A percentile compares a stretch with the other conserved stretches of the same genome.
Evolutionary conservation across 2,329 filamentous ascomycete genomes (phyloP).

Genomic region (Trichoderma guizhouense): DNA sequence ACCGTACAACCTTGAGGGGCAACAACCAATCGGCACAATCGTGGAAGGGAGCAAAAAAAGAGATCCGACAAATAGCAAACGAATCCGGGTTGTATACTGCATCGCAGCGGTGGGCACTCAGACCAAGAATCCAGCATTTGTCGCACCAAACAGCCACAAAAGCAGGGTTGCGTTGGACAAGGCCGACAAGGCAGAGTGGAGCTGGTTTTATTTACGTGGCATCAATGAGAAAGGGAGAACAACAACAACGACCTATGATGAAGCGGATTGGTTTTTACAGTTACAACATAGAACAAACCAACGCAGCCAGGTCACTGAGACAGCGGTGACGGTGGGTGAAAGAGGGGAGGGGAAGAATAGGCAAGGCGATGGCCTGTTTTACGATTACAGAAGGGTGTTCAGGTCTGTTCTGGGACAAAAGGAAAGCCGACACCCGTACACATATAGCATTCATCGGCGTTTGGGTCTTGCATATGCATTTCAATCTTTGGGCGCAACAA

Average conservation of each 20-base stretch:
- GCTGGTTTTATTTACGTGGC: constrained; percentile 1
- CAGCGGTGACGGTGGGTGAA: background rate
- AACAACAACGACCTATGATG: background rate
- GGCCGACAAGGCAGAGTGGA: background rate
- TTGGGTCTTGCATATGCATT: constrained; percentile 11
- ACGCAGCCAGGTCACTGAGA: background rate
- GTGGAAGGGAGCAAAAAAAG: background rate
- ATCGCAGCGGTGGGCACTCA: background rate
- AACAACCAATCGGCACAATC: background rate
- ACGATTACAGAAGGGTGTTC: background rate
- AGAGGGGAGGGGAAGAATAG: background rate
- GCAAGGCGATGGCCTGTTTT: background rate
- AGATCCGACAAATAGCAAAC: background rate
- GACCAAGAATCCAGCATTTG: background rate
- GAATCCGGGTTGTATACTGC: background rate
- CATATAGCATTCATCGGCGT: constrained; percentile 8
- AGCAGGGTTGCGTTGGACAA: background rate
- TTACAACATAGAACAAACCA: background rate
- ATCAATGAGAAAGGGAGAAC: background rate
- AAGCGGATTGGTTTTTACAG: background rate
- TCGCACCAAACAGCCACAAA: background rate
- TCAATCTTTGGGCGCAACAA: constrained; percentile 10
- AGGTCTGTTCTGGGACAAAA: background rate
- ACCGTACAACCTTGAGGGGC: background rate
- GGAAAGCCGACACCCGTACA: background rate